Base-by-base conservation (phyloP, 331 rosid genomes). In the Telfairia occidentalis region DNA sequence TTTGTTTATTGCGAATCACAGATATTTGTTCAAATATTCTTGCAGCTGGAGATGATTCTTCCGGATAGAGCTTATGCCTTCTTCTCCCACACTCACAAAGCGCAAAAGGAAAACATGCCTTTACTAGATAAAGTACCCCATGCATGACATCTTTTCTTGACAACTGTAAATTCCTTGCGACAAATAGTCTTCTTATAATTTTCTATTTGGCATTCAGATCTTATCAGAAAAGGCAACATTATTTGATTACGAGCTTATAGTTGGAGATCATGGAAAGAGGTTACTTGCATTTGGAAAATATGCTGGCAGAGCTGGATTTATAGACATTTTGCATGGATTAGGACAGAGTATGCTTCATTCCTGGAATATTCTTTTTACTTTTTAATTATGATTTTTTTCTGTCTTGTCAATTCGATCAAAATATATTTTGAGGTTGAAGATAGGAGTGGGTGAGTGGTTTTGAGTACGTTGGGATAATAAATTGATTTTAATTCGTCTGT, bases 71-170 rank as follows among this genome's bases (percentile, higher is more conserved):
- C 96, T 19, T 94, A 91, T 71, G 92, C 92, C 10, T 90, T 91
- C 83, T 94, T 94, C 85, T 94, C 98, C 2, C 98, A 94, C 74
- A 91, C 98, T 4, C 97, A 91, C 75, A 94, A 94, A 83, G 98
- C 93, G 74, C 98, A 90, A 85, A 91, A 83, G 85, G 98, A 91
- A 77, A 94, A 88, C 76, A 91, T 91, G 98, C 96, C 96, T 71
- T 79, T 94, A 76, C 83, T 94, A 45, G 91, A 94, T 75, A 91
- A 94, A 92, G 98, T 89, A 49, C 66, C 48, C 13, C 34, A 15
- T 15, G 59, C 37, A 73, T 45, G 48, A 37, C 50, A 28, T 63
- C 42, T 54, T 75, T 38, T 76, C 35, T 9, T 0, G 3, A 48
- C 46, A 29, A 35, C 53, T 74, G 35, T 34, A 5, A 49, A 38